Percentiles rank a stretch among this genome's conserved stretches.
These are phyloP conservation scores for Discostella stelligeroides DNA, from an alignment of 108 stramenopile genomes.

Conservation along the genomic window DNA sequence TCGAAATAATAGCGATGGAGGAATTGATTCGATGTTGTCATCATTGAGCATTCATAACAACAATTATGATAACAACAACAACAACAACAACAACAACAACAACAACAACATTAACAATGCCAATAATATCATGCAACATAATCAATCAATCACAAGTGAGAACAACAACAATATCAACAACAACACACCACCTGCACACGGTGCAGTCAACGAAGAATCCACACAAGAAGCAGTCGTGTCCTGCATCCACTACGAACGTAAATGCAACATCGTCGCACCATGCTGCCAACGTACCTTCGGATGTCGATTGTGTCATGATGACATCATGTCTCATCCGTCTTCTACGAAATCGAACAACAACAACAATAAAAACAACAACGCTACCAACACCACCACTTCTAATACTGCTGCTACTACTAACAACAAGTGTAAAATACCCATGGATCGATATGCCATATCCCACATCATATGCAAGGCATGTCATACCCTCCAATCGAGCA, in stretches of 20 bases:
- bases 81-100: too few relatives aligned
- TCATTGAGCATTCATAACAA: too few relatives aligned
- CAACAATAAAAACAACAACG: too few relatives aligned
- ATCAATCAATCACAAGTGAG: too few relatives aligned
- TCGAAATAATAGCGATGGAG: background rate
- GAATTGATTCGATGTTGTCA: background rate
- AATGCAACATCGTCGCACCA: constrained; percentile 79
- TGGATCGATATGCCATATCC: constrained; percentile 78
- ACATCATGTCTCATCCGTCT: too few relatives aligned
- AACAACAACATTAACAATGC: too few relatives aligned
- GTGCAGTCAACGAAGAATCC: too few relatives aligned
- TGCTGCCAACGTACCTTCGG: constrained; percentile 77
- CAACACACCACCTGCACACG: constrained; percentile 2
- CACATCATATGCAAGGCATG: constrained; percentile 83
- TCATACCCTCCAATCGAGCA: constrained; percentile 59
- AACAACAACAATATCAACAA: background rate
- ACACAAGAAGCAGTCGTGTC: constrained; percentile 21
- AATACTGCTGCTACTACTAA: too few relatives aligned
- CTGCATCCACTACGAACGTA: constrained; percentile 86
- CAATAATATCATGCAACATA: too few relatives aligned
- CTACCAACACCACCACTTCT: too few relatives aligned
- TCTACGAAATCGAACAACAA: too few relatives aligned
- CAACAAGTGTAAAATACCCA: constrained; percentile 16
- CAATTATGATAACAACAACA: too few relatives aligned
- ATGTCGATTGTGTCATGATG: constrained; percentile 88